phyloP scores from a whole-genome alignment of 2,329 filamentous ascomycete genomes.

The Emmonsia crescens region DNA sequence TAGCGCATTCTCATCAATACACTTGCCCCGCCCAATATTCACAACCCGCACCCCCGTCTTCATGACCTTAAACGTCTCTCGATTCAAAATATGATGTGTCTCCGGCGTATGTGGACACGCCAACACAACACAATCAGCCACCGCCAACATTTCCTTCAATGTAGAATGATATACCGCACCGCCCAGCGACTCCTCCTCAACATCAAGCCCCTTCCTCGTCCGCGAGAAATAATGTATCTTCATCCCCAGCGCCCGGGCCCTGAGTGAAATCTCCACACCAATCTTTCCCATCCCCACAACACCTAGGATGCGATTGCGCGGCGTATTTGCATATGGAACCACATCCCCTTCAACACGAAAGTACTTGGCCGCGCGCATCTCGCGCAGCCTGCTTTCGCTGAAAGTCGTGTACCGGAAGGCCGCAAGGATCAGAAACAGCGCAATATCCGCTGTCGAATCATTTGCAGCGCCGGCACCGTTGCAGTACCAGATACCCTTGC shows the following conservation, averaged over 20 bases:
- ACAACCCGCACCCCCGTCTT: constrained; percentile 61
- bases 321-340: constrained; percentile 5
- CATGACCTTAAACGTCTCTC: constrained; percentile 56
- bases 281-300: constrained; percentile 13
- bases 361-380: constrained; percentile 8
- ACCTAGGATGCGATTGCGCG: constrained; percentile 11
- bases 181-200: constrained; percentile 8
- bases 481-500: constrained; percentile 12
- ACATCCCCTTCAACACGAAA: constrained; percentile 8
- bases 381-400: constrained; percentile 9
- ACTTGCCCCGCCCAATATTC: constrained; percentile 64
- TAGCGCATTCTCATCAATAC: constrained; percentile 64
- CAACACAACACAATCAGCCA: constrained; percentile 13
- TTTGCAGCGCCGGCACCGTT: constrained; percentile 11
- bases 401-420: constrained; percentile 10
- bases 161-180: constrained; percentile 11
- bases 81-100: constrained; percentile 61
- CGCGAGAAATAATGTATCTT: constrained; percentile 12
- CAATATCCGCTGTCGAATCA: constrained; percentile 12
- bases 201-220: constrained; percentile 2
- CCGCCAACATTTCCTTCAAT: constrained; percentile 9
- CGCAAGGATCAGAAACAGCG: constrained; percentile 12
- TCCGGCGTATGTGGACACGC: constrained; percentile 28
- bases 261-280: constrained; percentile 7
- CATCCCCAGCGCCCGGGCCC: constrained; percentile 12